These are phyloP conservation scores for Nicotiana benthamiana DNA, from an alignment of 257 asterid species.

Conservation along the genomic window DNA sequence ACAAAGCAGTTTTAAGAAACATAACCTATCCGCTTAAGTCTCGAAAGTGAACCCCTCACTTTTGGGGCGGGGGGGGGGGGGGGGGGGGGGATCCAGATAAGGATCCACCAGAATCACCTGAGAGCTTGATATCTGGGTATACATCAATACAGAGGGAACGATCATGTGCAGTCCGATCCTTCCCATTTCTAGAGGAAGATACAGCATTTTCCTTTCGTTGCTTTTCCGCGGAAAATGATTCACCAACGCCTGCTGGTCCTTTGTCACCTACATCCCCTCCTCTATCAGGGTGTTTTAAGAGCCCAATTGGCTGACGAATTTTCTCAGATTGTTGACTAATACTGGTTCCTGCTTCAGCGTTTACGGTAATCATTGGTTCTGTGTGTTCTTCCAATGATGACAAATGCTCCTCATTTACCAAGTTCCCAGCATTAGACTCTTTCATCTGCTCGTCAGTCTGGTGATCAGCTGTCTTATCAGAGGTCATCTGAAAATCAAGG, in stretches of 20 bases:
- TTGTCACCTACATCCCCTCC: constrained; percentile 13
- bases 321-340: constrained; percentile 20
- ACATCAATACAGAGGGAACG: constrained; percentile 30
- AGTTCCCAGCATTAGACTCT: constrained; percentile 7
- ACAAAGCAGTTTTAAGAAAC: background rate
- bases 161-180: constrained; percentile 20
- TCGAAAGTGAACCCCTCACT: background rate
- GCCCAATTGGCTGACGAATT: constrained; percentile 19
- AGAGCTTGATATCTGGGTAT: constrained; percentile 33
- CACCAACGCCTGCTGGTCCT: constrained; percentile 17
- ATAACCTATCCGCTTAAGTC: background rate
- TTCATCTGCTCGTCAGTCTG: constrained; percentile 16
- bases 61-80: background rate
- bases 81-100: background rate
- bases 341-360: constrained; percentile 29
- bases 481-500: constrained; percentile 28
- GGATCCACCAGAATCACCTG: constrained; percentile 32
- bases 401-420: background rate
- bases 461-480: constrained; percentile 23
- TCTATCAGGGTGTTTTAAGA: constrained; percentile 7
- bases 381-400: constrained; percentile 30
- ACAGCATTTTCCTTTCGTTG: constrained; percentile 16
- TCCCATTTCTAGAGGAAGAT: constrained; percentile 19
- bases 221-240: constrained; percentile 21
- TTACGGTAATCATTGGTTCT: constrained; percentile 30